Evolutionary conservation across 2,329 filamentous ascomycete genomes (phyloP).

Genomic region (Botryotinia globosa): DNA sequence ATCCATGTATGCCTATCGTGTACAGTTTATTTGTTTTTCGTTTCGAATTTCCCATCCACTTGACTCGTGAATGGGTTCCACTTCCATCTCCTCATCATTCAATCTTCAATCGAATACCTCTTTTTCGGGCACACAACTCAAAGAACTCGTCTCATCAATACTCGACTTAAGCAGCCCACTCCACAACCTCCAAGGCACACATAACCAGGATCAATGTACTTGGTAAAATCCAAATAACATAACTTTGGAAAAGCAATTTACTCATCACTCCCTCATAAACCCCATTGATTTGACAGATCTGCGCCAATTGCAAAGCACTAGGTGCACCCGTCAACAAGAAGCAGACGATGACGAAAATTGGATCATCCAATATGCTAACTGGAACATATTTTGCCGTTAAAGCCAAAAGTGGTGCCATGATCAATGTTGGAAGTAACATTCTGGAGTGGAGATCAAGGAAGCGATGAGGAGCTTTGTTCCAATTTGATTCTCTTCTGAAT

Average conservation of each 20-base stretch:
- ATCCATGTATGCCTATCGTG: background rate
- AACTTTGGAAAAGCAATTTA: constrained; percentile 89
- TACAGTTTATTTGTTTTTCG: background rate
- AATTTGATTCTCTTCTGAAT: constrained; percentile 67
- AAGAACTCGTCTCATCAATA: background rate
- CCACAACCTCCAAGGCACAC: constrained; percentile 85
- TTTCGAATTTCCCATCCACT: background rate
- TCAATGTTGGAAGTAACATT: constrained; percentile 85
- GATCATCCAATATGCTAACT: constrained; percentile 92
- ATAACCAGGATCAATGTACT: constrained; percentile 89
- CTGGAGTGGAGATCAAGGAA: constrained; percentile 77
- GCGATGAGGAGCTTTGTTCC: constrained; percentile 79
- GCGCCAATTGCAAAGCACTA: constrained; percentile 87
- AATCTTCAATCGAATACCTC: background rate
- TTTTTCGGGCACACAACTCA: background rate
- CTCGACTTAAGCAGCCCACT: constrained; percentile 63
- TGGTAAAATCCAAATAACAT: constrained; percentile 93
- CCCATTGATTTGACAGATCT: constrained; percentile 97
- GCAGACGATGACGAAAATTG: constrained; percentile 96
- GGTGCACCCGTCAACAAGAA: constrained; percentile 94
- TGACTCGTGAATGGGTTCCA: background rate
- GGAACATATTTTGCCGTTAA: constrained; percentile 86
- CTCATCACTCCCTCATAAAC: constrained; percentile 96
- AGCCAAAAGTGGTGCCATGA: constrained; percentile 90
- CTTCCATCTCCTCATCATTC: background rate